A percentile compares a stretch with the other conserved stretches of the same genome.
Conservation (phyloP, 2,329 filamentous ascomycete species). For the Exophiala alcalophila region DNA sequence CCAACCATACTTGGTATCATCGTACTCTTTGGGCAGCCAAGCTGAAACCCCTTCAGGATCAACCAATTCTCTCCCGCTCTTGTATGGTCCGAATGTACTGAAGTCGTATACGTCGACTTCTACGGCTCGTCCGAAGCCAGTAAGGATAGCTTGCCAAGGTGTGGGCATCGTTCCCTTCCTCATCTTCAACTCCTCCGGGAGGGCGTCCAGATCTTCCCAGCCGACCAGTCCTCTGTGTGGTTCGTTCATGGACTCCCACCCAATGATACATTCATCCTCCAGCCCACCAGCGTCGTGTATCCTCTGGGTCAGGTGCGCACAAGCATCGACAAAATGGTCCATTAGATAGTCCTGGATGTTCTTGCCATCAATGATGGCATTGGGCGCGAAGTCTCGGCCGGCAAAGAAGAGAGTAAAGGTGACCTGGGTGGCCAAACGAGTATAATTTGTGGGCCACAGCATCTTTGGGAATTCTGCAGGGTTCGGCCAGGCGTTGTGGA, state of each 20-base stretch:
- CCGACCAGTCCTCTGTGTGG: slow-evolving; percentile 86
- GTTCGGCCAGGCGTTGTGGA: slow-evolving; percentile 89
- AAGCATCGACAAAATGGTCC: slow-evolving; percentile 76
- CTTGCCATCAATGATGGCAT: slow-evolving; percentile 87
- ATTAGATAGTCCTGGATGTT: slow-evolving; percentile 97
- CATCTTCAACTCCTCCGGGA: slow-evolving; percentile 82
- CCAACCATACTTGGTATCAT: slow-evolving; percentile 87
- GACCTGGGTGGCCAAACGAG: slow-evolving; percentile 77
- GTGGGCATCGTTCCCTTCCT: slow-evolving; percentile 93
- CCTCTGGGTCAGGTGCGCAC: slow-evolving; percentile 73
- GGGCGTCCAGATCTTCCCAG: slow-evolving; percentile 72
- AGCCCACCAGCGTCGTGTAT: slow-evolving; percentile 89
- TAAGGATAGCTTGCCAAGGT: slow-evolving; percentile 88
- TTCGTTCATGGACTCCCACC: slow-evolving; percentile 96
- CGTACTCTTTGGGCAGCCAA: slow-evolving; percentile 79
- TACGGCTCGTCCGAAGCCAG: slow-evolving; percentile 83
- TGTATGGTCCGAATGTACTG: slow-evolving; percentile 86
- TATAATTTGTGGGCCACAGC: slow-evolving; percentile 99
- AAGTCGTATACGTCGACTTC: slow-evolving; percentile 93
- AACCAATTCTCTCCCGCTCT: slow-evolving; percentile 75
- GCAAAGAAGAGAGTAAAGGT: slow-evolving; percentile 95
- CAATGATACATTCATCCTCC: slow-evolving; percentile 81
- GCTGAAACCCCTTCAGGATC: slow-evolving; percentile 82
- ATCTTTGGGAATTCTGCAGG: slow-evolving; percentile 91
- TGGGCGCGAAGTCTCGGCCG: slow-evolving; percentile 87